phyloP scores from a whole-genome alignment of 2,329 filamentous ascomycete genomes.

The Colletotrichum sansevieriae region DNA sequence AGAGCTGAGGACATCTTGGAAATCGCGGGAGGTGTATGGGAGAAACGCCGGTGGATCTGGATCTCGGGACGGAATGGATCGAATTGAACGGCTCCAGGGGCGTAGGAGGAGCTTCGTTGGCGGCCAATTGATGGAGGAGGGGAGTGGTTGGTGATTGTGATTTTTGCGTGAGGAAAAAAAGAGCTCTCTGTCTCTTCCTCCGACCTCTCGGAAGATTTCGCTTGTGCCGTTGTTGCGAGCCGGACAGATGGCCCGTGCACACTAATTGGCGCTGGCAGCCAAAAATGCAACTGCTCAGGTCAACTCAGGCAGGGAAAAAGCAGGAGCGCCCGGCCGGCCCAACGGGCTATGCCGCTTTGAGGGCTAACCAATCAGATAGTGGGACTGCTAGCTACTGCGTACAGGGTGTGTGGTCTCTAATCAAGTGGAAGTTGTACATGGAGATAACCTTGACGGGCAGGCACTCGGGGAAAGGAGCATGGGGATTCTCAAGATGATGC shows the following conservation, averaged over 20 bases:
- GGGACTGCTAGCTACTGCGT: no score
- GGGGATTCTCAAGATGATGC: slow-evolving; percentile 2
- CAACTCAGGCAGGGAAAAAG: background rate
- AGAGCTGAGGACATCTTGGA: slow-evolving; percentile 50
- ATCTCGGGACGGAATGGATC: slow-evolving; percentile 43
- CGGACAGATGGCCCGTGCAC: slow-evolving; percentile 39
- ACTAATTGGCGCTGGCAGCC: background rate
- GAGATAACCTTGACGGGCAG: slow-evolving; percentile 8
- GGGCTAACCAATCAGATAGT: no score
- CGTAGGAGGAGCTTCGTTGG: slow-evolving; percentile 45
- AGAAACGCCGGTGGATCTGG: slow-evolving; percentile 32
- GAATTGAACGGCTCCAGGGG: slow-evolving; percentile 47
- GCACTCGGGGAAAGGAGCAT: slow-evolving; percentile 1
- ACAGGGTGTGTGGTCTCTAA: no score
- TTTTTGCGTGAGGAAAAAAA: slow-evolving; percentile 43
- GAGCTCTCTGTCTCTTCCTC: slow-evolving; percentile 40
- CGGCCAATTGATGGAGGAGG: slow-evolving; percentile 53
- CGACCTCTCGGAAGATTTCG: slow-evolving; percentile 60
- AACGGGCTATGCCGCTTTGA: slow-evolving; percentile 27
- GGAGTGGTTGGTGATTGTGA: slow-evolving; percentile 39
- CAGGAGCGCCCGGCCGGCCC: slow-evolving; percentile 12
- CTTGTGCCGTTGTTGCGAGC: slow-evolving; percentile 47
- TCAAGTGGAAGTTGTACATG: slow-evolving; percentile 2
- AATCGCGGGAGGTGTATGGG: slow-evolving; percentile 13
- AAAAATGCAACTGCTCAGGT: background rate